Base-by-base conservation (phyloP, 305 asterid species). In the Ilex paraguariensis region DNA sequence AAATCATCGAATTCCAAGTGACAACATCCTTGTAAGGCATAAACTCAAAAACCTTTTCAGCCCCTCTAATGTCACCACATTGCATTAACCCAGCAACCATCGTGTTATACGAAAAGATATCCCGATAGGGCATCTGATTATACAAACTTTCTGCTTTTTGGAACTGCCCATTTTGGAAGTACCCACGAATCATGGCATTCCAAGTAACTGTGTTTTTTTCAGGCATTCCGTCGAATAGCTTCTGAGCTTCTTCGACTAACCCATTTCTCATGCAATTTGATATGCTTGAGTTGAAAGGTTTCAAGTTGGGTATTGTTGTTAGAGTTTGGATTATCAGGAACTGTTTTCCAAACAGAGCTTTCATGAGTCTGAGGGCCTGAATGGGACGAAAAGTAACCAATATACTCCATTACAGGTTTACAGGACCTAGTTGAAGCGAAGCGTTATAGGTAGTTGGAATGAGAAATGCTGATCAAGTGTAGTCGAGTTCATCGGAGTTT, bases 141-240 rank as follows among this genome's bases (percentile, higher is more conserved):
- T 82, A 87, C 76, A 81, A 50, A 31, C 3, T 9, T 7, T 71
- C 59, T 16, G 84, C 95, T 66, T 65, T 66, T 10, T 72, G 71
- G n/a, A 42, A 46, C 53, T 74, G 49, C 60, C 86, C 87, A 68
- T 82, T 87, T 68, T 66, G 82, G 56, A 84, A 82, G 57, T 80
- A 82, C 13, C 91, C 91, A 73, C 86, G 71, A 36, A 87, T 75
- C 83, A 87, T 80, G 13, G 83, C 82, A 52, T 87, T 84, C 74
- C 79, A 87, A 28, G 86, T 71, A 73, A 87, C 87, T 3, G 76
- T 73, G 50, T 69, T 84, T 70, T 67, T 81, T 0, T 71, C 71
- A 56, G 87, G 79, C 92, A 82, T 81, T 82, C 66, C 72, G 62
- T 76, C 86, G 78, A 87, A 84, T 88, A 82, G 57, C 0, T 69